A percentile compares a stretch with the other conserved stretches of the same genome.
Evolutionary conservation across 78 protist species (phyloP).

Genomic region (Cyanophora paradoxa): DNA sequence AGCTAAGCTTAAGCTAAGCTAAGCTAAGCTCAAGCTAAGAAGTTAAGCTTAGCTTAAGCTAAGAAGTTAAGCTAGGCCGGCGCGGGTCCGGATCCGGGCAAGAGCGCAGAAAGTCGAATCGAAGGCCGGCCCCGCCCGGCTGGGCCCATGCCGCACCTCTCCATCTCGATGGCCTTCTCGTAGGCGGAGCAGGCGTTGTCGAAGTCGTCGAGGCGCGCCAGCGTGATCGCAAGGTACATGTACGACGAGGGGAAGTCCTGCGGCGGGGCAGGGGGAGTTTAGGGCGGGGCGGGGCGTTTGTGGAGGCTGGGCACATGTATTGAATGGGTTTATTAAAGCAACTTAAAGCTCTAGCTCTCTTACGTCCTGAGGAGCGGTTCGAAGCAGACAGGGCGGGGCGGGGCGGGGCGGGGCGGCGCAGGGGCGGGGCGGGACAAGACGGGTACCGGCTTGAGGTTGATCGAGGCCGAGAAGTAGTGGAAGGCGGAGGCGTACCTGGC

Average conservation of each 20-base stretch:
- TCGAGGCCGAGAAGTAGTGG: conserved; percentile 55
- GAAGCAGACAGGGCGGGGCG: too few relatives aligned
- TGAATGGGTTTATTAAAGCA: neutral
- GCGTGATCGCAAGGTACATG: conserved; percentile 72
- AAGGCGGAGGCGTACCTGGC: conserved; percentile 66
- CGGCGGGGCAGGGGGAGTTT: neutral
- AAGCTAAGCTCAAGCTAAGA: too few relatives aligned
- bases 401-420: neutral
- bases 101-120: too few relatives aligned
- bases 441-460: conserved; percentile 45
- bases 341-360: neutral
- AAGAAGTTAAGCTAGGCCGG: too few relatives aligned
- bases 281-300: neutral
- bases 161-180: conserved; percentile 50
- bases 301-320: neutral
- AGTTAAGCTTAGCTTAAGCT: too few relatives aligned
- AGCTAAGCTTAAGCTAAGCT: too few relatives aligned
- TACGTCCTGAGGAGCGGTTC: too few relatives aligned
- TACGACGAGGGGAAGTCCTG: conserved; percentile 46
- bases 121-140: too few relatives aligned
- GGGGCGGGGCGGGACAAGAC: too few relatives aligned
- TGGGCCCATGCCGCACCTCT: too few relatives aligned
- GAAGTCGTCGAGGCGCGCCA: conserved; percentile 45
- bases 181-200: conserved; percentile 55
- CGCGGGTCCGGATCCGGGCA: too few relatives aligned